Evolutionary conservation across 768 basidiomycete species (phyloP).

Genomic region (Agrocybe chaxingu): DNA sequence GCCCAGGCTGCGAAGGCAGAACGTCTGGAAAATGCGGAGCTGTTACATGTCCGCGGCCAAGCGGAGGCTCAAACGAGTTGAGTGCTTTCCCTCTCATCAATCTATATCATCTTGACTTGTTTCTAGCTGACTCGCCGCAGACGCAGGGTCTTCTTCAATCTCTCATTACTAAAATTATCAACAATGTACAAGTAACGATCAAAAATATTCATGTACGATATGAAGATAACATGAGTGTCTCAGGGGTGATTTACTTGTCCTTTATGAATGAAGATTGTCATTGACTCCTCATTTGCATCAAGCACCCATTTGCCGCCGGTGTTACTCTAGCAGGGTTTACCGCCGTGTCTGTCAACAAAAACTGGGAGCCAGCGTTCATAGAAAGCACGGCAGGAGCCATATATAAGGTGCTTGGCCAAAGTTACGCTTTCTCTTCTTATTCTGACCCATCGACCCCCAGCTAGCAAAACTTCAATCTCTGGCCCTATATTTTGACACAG

Average conservation of each 20-base stretch:
- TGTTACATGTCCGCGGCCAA: conserved; percentile 64
- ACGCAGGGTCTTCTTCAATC: conserved; percentile 85
- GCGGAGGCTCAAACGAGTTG: conserved; percentile 46
- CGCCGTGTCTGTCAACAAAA: conserved; percentile 82
- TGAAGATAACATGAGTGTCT: conserved; percentile 92
- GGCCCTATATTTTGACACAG: conserved; percentile 94
- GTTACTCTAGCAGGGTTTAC: conserved; percentile 85
- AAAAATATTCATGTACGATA: conserved; percentile 96
- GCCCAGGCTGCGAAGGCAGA: conserved; percentile 86
- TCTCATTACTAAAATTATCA: conserved; percentile 83
- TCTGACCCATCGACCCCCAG: conserved; percentile 33
- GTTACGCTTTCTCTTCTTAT: neutral
- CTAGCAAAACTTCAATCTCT: conserved; percentile 84
- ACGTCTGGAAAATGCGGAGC: conserved; percentile 84
- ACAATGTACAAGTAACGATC: conserved; percentile 94
- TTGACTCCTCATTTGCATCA: neutral
- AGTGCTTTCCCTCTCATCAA: neutral
- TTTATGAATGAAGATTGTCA: neutral
- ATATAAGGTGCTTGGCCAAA: conserved; percentile 63
- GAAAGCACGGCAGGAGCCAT: conserved; percentile 84
- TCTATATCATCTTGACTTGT: conserved; percentile 6
- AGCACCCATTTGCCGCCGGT: conserved; percentile 96
- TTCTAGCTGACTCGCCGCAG: conserved; percentile 54
- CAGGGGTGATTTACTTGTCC: conserved; percentile 60
- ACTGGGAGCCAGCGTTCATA: conserved; percentile 91